Evolutionary conservation across 805 yeast genomes (phyloP).

Genomic region (Metschnikowia vanudenii): DNA sequence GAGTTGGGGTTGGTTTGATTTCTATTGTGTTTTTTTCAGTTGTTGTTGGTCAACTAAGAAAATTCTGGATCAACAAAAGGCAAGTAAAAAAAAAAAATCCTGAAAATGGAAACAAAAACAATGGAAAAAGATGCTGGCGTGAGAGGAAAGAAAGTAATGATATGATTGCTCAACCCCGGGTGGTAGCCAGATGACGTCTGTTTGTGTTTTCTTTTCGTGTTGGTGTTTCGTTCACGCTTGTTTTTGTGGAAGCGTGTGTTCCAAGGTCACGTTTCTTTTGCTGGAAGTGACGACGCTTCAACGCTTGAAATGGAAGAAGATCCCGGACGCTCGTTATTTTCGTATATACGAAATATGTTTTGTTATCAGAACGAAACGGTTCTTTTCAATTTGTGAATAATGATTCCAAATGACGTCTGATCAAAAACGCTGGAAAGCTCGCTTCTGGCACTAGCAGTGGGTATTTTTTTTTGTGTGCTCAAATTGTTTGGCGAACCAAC

Average conservation of each 20-base stretch:
- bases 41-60: not conserved
- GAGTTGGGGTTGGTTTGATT: not conserved
- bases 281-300: too few relatives aligned
- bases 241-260: too few relatives aligned
- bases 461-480: constrained; percentile 12
- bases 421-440: not conserved
- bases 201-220: too few relatives aligned
- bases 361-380: not conserved
- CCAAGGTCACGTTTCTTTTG: too few relatives aligned
- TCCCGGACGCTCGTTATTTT: too few relatives aligned
- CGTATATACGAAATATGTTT: too few relatives aligned
- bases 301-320: too few relatives aligned
- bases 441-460: not conserved
- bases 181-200: too few relatives aligned
- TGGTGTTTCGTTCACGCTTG: too few relatives aligned
- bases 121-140: not conserved
- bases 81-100: not conserved
- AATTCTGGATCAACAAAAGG: not conserved
- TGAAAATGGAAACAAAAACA: not conserved
- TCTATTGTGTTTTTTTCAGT: not conserved
- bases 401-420: not conserved
- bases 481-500: constrained; percentile 4
- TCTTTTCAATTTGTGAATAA: not conserved
- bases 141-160: too few relatives aligned
- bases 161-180: too few relatives aligned